Percentiles rank a stretch among this genome's conserved stretches.
phyloP scores from a whole-genome alignment of 495 filamentous ascomycete genomes.

The Aspergillus wentii region DNA sequence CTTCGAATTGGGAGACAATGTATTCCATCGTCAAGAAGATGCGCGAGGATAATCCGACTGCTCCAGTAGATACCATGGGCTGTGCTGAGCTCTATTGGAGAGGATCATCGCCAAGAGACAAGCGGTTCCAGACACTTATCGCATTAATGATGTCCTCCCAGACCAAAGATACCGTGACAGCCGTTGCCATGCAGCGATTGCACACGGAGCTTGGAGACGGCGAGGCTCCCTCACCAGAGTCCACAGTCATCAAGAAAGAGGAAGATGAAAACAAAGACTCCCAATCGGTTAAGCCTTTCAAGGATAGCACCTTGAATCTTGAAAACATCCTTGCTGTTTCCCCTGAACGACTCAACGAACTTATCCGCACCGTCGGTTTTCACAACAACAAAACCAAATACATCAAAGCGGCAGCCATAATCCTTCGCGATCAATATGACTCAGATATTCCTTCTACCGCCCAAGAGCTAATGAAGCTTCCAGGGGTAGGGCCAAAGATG shows the following conservation, averaged over 20 bases:
- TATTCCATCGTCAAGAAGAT: conserved; percentile 76
- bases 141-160: conserved; percentile 95
- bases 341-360: conserved; percentile 62
- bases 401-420: conserved; percentile 71
- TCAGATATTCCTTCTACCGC: conserved; percentile 83
- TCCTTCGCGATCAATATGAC: conserved; percentile 62
- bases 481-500: conserved; percentile 97
- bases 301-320: conserved; percentile 59
- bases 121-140: conserved; percentile 85
- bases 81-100: conserved; percentile 67
- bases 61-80: conserved; percentile 97
- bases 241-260: conserved; percentile 12
- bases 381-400: conserved; percentile 95
- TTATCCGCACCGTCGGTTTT: conserved; percentile 86
- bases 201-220: conserved; percentile 63
- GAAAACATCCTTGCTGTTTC: conserved; percentile 73
- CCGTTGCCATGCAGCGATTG: conserved; percentile 74
- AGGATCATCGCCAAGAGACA: conserved; percentile 46
- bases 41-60: conserved; percentile 64
- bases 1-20: conserved; percentile 78
- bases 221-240: conserved; percentile 4
- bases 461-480: conserved; percentile 71
- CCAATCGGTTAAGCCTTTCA: conserved; percentile 29
- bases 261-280: conserved; percentile 13
- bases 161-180: conserved; percentile 93